Base-by-base conservation (phyloP, 2,329 filamentous ascomycete species). In the Fusarium phyllophilum region DNA sequence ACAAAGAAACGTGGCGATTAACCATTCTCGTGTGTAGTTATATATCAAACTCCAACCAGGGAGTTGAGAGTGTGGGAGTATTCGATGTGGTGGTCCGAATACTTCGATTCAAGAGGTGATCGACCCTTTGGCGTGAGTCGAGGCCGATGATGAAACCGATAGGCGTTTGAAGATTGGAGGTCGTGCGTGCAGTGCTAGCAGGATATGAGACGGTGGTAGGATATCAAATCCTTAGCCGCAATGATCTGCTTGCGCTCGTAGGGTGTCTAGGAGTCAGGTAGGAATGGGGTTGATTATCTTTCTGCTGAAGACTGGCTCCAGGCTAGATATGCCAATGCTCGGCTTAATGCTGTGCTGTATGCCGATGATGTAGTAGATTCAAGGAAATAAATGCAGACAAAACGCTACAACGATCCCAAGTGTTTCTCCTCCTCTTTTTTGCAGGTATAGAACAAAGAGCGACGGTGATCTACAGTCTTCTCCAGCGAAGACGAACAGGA, bases 1-100 rank as follows among this genome's bases (percentile, higher is more conserved):
- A 84, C 57, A 80, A 74, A 26, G 84, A 79, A 49, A 75, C 60
- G 60, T 79, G 75, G 60, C 69, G 77, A 59, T 78, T 75, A 42
- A 77, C 77, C 79, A 81, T 81, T 62, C 39, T 72, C 55, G 52
- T 51, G 42, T 70, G 44, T 29, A 52, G 33, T 38, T 63, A 46
- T 70, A 62, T 74, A 68, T 66, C 57, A 39, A 57, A 60, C 75
- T 78, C 77, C 74, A 62, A 63, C 74, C 62, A 68, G 77, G 74
- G 75, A 74, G 73, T 52, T 69, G 68, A 63, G 71, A 46, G 51
- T 33, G 54, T 29, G 54, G 36, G 45, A 55, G 55, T 71, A 54
- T 65, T 68, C 61, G 68, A 58, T 42, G 46, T n/a, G 39, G 59
- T 59, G 46, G 55, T 61, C 59, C 67, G 65, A 62, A 68, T 59